Conservation (phyloP, 2,329 filamentous ascomycete genomes). For the Hymenoscyphus scutula region DNA sequence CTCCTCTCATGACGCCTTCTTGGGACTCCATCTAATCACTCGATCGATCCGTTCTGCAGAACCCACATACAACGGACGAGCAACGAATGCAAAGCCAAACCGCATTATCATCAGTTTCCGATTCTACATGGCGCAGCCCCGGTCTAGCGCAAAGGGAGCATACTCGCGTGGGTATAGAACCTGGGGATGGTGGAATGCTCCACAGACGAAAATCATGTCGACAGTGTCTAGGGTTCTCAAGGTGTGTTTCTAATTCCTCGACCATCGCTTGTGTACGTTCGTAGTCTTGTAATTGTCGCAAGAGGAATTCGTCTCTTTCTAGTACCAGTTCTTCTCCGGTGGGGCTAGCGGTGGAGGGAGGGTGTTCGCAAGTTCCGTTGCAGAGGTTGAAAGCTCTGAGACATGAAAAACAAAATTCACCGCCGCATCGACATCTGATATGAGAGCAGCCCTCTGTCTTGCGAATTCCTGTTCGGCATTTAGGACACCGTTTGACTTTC, state of each 20-base stretch:
- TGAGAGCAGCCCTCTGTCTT: slow-evolving; percentile 49
- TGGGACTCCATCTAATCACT: no score
- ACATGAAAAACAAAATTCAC: slow-evolving; percentile 50
- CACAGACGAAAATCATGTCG: no score
- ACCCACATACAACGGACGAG: not conserved
- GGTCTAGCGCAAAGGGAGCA: no score
- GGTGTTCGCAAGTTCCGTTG: slow-evolving; percentile 23
- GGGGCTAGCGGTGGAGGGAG: slow-evolving; percentile 6
- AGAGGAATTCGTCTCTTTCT: no score
- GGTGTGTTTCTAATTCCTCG: no score
- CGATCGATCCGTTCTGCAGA: not conserved
- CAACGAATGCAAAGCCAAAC: not conserved
- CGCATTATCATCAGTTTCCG: not conserved
- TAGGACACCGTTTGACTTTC: slow-evolving; percentile 50
- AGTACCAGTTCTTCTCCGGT: no score
- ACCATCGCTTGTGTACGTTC: no score
- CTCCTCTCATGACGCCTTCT: not conserved
- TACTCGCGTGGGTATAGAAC: no score
- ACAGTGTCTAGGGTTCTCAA: no score
- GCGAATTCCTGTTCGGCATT: slow-evolving; percentile 46
- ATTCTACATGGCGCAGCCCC: no score
- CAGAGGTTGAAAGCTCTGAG: slow-evolving; percentile 33
- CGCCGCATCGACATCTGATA: slow-evolving; percentile 48
- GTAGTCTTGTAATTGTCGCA: no score
- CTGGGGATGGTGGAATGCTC: no score